Percentiles rank a stretch among this genome's conserved stretches.
Conservation (phyloP, 1,284 basidiomycete genomes). For the Malassezia yamatoensis region DNA sequence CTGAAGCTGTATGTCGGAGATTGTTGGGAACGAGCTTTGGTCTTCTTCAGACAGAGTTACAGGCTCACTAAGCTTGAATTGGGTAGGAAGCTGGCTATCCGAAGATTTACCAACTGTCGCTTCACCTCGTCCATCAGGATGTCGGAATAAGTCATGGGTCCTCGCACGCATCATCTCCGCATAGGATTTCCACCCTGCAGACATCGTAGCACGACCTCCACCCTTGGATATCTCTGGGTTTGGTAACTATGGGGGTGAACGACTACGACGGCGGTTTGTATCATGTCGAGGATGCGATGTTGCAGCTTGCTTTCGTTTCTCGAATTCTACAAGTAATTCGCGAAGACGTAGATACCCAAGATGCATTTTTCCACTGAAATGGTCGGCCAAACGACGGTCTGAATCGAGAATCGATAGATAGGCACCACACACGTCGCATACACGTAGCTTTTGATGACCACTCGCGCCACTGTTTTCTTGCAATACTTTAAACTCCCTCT, state of each 20-base stretch:
- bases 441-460: constrained; percentile 95
- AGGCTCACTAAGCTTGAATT: no score
- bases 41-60: no score
- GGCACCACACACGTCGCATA: constrained; percentile 98
- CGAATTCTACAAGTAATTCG: constrained; percentile 71
- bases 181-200: neutral
- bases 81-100: no score
- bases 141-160: neutral
- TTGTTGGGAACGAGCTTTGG: neutral
- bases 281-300: neutral
- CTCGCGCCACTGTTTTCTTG: constrained; percentile 97
- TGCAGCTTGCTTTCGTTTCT: constrained; percentile 14
- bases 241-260: constrained; percentile 1
- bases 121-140: neutral
- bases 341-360: constrained; percentile 94
- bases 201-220: neutral
- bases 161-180: neutral
- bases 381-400: constrained; percentile 94
- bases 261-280: constrained; percentile 18
- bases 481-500: constrained; percentile 87
- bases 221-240: neutral
- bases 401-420: constrained; percentile 96
- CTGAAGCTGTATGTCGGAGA: constrained; percentile 1
- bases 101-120: no score
- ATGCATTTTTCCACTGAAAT: constrained; percentile 99